phyloP scores from a whole-genome alignment of 2,329 filamentous ascomycete genomes.

The Aspergillus sp. region DNA sequence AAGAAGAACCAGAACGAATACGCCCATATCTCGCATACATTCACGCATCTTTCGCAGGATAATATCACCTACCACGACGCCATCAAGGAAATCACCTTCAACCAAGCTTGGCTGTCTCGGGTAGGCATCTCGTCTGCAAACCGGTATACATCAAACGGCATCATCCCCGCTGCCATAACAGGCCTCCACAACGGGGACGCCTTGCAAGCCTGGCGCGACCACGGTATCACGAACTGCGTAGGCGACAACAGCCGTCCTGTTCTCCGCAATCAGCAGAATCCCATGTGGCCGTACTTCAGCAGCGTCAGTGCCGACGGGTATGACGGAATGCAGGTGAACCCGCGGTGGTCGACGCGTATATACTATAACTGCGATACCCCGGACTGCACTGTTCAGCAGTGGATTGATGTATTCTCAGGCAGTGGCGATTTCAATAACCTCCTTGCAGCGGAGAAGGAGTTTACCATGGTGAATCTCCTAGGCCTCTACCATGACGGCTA shows the following conservation, averaged over 20 bases:
- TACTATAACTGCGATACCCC: slow-evolving; percentile 65
- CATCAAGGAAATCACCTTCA: slow-evolving; percentile 59
- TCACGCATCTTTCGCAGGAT: slow-evolving; percentile 59
- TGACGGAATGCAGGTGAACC: slow-evolving; percentile 57
- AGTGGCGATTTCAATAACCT: slow-evolving; percentile 55
- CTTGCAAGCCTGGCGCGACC: slow-evolving; percentile 58
- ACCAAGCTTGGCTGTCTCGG: slow-evolving; percentile 59
- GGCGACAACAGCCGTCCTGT: slow-evolving; percentile 62
- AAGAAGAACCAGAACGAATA: slow-evolving; percentile 51
- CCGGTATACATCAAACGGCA: slow-evolving; percentile 54
- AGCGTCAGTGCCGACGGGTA: slow-evolving; percentile 55
- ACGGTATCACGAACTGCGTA: slow-evolving; percentile 60
- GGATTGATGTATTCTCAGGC: slow-evolving; percentile 59
- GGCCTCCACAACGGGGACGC: slow-evolving; percentile 64
- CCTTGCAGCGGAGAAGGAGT: slow-evolving; percentile 51
- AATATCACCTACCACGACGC: slow-evolving; percentile 61
- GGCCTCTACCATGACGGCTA: slow-evolving; percentile 56
- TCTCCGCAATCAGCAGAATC: slow-evolving; percentile 53
- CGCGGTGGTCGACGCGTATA: slow-evolving; percentile 62
- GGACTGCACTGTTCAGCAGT: slow-evolving; percentile 58
- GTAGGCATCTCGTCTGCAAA: slow-evolving; percentile 49
- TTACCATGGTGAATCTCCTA: slow-evolving; percentile 58
- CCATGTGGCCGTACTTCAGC: slow-evolving; percentile 57
- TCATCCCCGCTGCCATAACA: slow-evolving; percentile 64
- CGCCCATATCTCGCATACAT: slow-evolving; percentile 62